Conservation (phyloP, 176 grass and related monocot species). For the Bothriochloa decipiens region DNA sequence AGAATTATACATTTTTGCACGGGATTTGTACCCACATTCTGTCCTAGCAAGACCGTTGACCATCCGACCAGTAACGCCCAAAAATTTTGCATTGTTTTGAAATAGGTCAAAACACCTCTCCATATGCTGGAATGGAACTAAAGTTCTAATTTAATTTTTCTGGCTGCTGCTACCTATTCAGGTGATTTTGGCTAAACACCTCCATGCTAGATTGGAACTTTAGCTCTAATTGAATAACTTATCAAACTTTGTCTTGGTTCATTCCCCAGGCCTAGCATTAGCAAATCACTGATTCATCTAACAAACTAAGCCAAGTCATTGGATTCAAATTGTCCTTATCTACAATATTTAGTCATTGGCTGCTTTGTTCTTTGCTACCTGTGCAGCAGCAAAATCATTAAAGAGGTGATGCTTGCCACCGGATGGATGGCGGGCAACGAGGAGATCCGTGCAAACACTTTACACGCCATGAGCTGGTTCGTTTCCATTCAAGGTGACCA, state of each 20-base stretch:
- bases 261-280: not conserved
- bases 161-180: not conserved
- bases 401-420: not conserved
- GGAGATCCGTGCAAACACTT: too few species aligned
- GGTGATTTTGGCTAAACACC: not conserved
- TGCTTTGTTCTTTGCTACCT: not conserved
- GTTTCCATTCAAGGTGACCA: too few species aligned
- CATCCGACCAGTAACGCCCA: too few species aligned
- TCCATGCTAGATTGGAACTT: not conserved
- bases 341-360: not conserved
- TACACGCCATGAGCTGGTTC: too few species aligned
- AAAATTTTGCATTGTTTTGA: too few species aligned
- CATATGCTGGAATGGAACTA: conserved; percentile 2
- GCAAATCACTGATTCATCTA: not conserved
- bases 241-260: conserved; percentile 10
- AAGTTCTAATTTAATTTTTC: not conserved
- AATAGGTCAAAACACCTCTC: too few species aligned
- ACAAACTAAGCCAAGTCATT: not conserved
- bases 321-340: not conserved
- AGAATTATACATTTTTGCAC: too few species aligned
- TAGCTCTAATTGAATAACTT: not conserved
- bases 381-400: not conserved
- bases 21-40: too few species aligned
- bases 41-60: too few species aligned
- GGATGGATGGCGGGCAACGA: too few species aligned